Evolutionary conservation across 352 stramenopile species (phyloP).

Genomic region (Synura sp.): DNA sequence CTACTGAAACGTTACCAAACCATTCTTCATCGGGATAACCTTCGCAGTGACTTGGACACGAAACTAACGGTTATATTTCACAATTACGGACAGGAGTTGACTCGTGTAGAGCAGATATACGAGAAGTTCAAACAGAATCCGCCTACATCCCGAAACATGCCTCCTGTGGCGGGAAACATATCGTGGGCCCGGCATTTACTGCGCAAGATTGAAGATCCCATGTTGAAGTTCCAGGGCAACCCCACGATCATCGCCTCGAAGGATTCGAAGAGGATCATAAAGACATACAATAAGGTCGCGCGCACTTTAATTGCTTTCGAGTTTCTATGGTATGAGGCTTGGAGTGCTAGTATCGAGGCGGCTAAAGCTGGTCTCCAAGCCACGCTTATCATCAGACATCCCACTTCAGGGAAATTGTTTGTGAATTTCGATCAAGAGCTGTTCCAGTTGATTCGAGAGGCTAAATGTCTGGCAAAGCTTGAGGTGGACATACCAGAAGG

Average conservation of each 20-base stretch:
- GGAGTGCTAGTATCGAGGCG: slow-evolving; percentile 93
- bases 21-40: slow-evolving; percentile 93
- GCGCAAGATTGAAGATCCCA: slow-evolving; percentile 96
- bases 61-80: slow-evolving; percentile 99
- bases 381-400: slow-evolving; percentile 97
- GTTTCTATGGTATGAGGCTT: slow-evolving; percentile 99
- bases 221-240: slow-evolving; percentile 99
- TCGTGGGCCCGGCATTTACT: slow-evolving; percentile 94
- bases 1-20: slow-evolving; percentile 95
- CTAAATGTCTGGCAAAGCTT: slow-evolving; percentile 95
- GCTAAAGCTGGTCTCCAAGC: slow-evolving; percentile 94
- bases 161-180: slow-evolving; percentile 95
- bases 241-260: slow-evolving; percentile 93
- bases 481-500: slow-evolving; percentile 95
- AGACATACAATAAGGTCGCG: slow-evolving; percentile 99
- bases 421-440: slow-evolving; percentile 99
- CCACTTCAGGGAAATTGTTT: slow-evolving; percentile 94
- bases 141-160: slow-evolving; percentile 91
- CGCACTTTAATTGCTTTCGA: slow-evolving; percentile 96
- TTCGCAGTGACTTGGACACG: slow-evolving; percentile 95
- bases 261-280: slow-evolving; percentile 95
- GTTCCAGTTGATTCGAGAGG: slow-evolving; percentile 90
- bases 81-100: slow-evolving; percentile 96
- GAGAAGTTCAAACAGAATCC: slow-evolving; percentile 96
- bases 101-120: slow-evolving; percentile 95